phyloP scores from a whole-genome alignment of 805 yeast genomes.

The Ascoidea rubescens region DNA sequence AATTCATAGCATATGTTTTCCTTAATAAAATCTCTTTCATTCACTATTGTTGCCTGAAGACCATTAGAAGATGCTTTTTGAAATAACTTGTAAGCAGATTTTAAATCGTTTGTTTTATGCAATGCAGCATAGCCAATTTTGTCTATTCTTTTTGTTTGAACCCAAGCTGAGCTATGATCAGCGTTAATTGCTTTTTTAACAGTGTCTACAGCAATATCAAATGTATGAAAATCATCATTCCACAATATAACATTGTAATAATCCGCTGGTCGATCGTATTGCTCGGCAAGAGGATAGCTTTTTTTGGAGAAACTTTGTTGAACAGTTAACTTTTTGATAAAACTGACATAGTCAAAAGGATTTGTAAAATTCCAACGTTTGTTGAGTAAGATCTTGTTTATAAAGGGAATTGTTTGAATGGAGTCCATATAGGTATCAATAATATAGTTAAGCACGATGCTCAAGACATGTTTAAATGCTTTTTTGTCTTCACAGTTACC shows the following conservation, averaged over 20 bases:
- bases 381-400: no score
- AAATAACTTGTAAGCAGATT: background rate
- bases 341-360: background rate
- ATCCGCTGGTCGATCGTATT: slow-evolving; percentile 8
- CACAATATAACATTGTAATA: slow-evolving; percentile 45
- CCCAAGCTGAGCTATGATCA: slow-evolving; percentile 4
- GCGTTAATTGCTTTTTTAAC: slow-evolving; percentile 23
- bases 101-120: background rate
- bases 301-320: background rate
- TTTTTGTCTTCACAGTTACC: slow-evolving; percentile 49
- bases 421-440: slow-evolving; percentile 11
- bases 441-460: slow-evolving; percentile 15
- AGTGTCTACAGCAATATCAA: slow-evolving; percentile 36
- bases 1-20: background rate
- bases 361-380: background rate
- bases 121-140: background rate
- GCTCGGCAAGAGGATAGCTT: background rate
- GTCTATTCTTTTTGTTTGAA: background rate
- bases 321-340: background rate
- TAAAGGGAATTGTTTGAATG: slow-evolving; percentile 2
- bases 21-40: background rate
- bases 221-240: slow-evolving; percentile 68
- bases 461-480: slow-evolving; percentile 32
- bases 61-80: background rate
- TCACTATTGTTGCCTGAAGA: background rate